Evolutionary conservation across 2,329 filamentous ascomycete species (phyloP).

Genomic region (Proliferodiscus dingleyae): DNA sequence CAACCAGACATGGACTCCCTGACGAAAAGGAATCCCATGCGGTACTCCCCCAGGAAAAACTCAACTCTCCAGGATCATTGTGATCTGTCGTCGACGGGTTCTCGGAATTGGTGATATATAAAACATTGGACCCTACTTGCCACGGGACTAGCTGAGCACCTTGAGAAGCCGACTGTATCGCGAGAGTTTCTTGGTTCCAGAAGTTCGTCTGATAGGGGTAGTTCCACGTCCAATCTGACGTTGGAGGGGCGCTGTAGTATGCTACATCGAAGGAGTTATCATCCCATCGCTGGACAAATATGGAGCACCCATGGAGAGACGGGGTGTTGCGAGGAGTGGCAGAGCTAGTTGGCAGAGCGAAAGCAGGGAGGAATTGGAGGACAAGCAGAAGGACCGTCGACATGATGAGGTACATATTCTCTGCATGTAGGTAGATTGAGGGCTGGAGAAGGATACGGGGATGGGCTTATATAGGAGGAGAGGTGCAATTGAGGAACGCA

Average conservation of each 20-base stretch:
- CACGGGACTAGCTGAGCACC: constrained; percentile 1
- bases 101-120: constrained; percentile 10
- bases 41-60: constrained; percentile 10
- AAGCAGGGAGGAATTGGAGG: background rate
- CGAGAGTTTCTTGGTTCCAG: constrained; percentile 7
- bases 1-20: constrained; percentile 5
- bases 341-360: constrained; percentile 1
- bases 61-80: constrained; percentile 14
- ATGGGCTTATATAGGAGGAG: background rate
- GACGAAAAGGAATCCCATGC: constrained; percentile 9
- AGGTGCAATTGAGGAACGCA: background rate
- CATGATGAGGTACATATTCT: constrained; percentile 3
- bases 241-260: constrained; percentile 4
- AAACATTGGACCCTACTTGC: constrained; percentile 9
- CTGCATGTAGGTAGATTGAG: background rate
- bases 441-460: background rate
- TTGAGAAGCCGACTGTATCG: background rate
- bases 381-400: constrained; percentile 1
- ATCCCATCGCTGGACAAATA: constrained; percentile 15
- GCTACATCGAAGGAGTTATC: constrained; percentile 12
- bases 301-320: constrained; percentile 9
- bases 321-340: background rate
- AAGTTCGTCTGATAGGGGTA: constrained; percentile 2
- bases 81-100: constrained; percentile 6
- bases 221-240: background rate